Evolutionary conservation across 2,329 filamentous ascomycete genomes (phyloP), one percentile per base, ranked within the genome.

Genomic region (Colletotrichum scovillei): DNA sequence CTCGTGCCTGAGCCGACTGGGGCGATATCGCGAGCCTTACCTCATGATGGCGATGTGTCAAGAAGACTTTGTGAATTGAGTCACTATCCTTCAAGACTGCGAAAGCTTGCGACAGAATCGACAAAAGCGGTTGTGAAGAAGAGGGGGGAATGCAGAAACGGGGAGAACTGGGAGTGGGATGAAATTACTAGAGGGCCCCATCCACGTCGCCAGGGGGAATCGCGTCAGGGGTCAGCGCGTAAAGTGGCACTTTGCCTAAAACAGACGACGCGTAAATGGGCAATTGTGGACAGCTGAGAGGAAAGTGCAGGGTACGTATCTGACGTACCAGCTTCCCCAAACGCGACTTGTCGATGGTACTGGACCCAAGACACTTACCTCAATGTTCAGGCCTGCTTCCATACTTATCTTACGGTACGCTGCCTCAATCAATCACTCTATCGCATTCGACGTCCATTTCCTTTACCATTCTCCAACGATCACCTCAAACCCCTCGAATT

Each of bases 171-270:
- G 59, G 63, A 63, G 73, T 58, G 70, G 70, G 58, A 62, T 55
- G 71, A 70, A 65, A 73, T 71, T 72, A 66, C 59, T 64, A 66
- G 56, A 63, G 65, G 63, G 70, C 62, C 67, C 69, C 58, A 64
- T 55, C 74, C 71, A 67, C 72, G 59, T 75, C 58, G 56, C 52
- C 46, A 63, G 62, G 66, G 58, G 56, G 58, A 72, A 68, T 53
- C 74, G 69, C 74, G 71, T 49, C 58, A 69, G 70, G 67, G 62
- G 67, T 28, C 8, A 68, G 72, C 86, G 85, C 85, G 85, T 88
- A 82, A 85, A 87, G 82, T 86, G 82, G 77, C 77, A 75, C 82
- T 83, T 82, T 72, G n/a, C 81, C 77, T 9, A 0, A 72, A 79
- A 73, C n/a, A 72, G 78, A 12, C 1, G 5, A 66, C 80, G 78